Evolutionary conservation across 1,139 yeast genomes (phyloP).

Genomic region (Arxiozyma telluris): DNA sequence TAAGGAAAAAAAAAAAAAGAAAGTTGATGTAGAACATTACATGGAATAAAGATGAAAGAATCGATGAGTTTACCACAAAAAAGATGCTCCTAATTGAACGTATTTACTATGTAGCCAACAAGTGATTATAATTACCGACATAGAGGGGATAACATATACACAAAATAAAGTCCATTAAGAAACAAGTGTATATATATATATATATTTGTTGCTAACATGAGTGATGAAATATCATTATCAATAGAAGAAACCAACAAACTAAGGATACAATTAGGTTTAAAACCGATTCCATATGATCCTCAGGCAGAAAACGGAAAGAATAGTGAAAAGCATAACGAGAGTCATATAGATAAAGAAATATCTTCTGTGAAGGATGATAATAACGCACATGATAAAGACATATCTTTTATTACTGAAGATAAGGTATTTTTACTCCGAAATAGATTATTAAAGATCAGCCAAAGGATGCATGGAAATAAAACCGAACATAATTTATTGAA

Average conservation of each 20-base stretch:
- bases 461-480: background rate
- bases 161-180: background rate
- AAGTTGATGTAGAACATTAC: no score
- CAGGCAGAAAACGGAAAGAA: background rate
- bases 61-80: no score
- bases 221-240: slow-evolving; percentile 32
- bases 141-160: no score
- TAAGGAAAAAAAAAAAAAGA: no score
- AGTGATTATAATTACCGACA: no score
- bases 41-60: no score
- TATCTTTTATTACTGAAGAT: slow-evolving; percentile 8
- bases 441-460: slow-evolving; percentile 20
- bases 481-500: background rate
- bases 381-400: background rate
- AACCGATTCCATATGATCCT: slow-evolving; percentile 33
- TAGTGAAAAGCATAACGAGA: background rate
- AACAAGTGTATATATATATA: background rate
- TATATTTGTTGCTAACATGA: slow-evolving; percentile 9
- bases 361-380: no score
- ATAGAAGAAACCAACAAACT: slow-evolving; percentile 47
- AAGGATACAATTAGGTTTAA: slow-evolving; percentile 41
- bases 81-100: no score
- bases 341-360: no score
- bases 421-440: slow-evolving; percentile 16
- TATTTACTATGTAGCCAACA: no score